A percentile compares a stretch with the other conserved stretches of the same genome.
These are phyloP conservation scores for Saturnispora zaruensis DNA, from an alignment of 805 yeast genomes.

Conservation along the genomic window DNA sequence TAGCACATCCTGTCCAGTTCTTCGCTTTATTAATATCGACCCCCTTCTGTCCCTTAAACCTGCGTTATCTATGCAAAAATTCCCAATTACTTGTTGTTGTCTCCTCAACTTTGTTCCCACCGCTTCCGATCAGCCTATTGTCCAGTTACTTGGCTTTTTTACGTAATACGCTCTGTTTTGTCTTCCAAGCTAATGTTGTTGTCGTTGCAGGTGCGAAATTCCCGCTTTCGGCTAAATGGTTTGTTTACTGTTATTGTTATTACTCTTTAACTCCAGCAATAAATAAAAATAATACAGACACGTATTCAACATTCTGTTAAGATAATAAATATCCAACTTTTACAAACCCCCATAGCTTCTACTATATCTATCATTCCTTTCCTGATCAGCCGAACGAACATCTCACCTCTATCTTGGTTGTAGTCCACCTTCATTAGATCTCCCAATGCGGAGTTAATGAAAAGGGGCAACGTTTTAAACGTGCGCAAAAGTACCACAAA, in stretches of 20 bases:
- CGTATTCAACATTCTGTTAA: background rate
- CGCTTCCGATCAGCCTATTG: background rate
- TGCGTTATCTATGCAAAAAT: too few relatives aligned
- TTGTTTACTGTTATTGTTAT: background rate
- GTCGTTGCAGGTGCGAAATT: background rate
- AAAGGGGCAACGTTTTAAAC: background rate
- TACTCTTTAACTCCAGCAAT: background rate
- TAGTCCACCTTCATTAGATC: too few relatives aligned
- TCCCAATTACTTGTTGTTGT: too few relatives aligned
- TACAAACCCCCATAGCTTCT: too few relatives aligned
- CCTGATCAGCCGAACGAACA: too few relatives aligned
- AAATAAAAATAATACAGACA: background rate
- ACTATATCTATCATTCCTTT: too few relatives aligned
- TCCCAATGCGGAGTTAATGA: background rate
- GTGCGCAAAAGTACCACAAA: background rate
- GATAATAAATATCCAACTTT: too few relatives aligned
- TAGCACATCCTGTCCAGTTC: too few relatives aligned
- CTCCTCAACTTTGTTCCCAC: too few relatives aligned
- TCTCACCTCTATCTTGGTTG: too few relatives aligned
- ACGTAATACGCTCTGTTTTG: background rate
- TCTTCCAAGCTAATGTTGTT: background rate
- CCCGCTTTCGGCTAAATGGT: background rate
- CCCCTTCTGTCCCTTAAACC: too few relatives aligned
- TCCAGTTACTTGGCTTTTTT: background rate
- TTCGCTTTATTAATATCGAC: too few relatives aligned